These are phyloP conservation scores for Stromatinia cepivora DNA, from an alignment of 2,329 filamentous ascomycete genomes.

Conservation along the genomic window DNA sequence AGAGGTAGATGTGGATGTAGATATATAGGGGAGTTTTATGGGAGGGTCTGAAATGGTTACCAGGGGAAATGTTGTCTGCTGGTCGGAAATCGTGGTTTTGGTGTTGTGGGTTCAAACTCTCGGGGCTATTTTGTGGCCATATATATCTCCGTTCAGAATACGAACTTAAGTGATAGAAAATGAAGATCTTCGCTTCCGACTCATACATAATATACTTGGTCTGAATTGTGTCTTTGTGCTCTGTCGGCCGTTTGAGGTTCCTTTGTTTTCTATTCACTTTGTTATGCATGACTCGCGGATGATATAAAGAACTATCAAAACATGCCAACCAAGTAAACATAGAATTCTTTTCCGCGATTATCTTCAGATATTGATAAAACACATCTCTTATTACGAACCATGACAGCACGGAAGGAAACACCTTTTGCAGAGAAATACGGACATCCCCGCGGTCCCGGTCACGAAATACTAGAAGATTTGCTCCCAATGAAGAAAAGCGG, in stretches of 20 bases:
- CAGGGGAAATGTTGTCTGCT: not conserved
- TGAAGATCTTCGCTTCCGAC: not conserved
- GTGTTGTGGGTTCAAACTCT: not conserved
- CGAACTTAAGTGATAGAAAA: not conserved
- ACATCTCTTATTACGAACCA: not conserved
- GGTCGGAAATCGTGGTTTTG: not conserved
- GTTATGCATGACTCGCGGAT: not conserved
- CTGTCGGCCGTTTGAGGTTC: too few relatives aligned
- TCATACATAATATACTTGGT: not conserved
- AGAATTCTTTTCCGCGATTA: not conserved
- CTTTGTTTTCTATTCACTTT: not conserved
- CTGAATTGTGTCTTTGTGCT: not conserved
- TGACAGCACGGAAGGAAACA: not conserved
- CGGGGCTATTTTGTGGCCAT: not conserved
- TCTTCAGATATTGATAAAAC: not conserved
- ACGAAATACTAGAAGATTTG: not conserved
- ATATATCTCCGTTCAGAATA: not conserved
- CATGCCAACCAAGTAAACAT: not conserved
- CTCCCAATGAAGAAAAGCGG: not conserved
- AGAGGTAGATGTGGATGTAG: too few relatives aligned
- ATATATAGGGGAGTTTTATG: not conserved
- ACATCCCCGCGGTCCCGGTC: not conserved
- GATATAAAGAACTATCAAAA: not conserved
- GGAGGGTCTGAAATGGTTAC: not conserved
- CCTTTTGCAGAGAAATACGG: not conserved